These are phyloP conservation scores for Aspergillus fischeri DNA, from an alignment of 2,329 filamentous ascomycete genomes.

Conservation along the genomic window DNA sequence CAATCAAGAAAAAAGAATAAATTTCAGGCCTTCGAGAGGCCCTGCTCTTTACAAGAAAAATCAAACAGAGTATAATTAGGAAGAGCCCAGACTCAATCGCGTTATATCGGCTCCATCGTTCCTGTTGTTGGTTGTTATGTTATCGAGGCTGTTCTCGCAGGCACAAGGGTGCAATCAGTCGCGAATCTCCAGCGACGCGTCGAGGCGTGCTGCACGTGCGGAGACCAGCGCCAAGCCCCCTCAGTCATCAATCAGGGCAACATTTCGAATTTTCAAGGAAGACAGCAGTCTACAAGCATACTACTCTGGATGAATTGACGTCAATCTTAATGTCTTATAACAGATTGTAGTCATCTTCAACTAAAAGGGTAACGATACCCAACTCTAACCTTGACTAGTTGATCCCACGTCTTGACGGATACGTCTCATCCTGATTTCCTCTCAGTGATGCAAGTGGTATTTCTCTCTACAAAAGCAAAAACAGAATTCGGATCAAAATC, in stretches of 20 bases:
- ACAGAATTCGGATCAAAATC: neutral
- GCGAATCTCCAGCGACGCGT: conserved; percentile 19
- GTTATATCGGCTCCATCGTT: conserved; percentile 1
- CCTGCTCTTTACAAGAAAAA: conserved; percentile 11
- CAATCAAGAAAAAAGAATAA: neutral
- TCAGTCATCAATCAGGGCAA: neutral
- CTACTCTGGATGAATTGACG: neutral
- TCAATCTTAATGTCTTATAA: neutral
- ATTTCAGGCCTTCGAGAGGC: conserved; percentile 11
- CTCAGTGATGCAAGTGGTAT: too few species aligned
- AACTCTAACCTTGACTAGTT: too few species aligned
- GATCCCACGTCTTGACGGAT: too few species aligned
- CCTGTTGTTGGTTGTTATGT: neutral
- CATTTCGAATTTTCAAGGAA: neutral
- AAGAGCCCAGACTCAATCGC: neutral
- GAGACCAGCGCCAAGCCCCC: conserved; percentile 12
- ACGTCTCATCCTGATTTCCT: too few species aligned
- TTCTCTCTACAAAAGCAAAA: too few species aligned
- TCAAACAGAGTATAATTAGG: conserved; percentile 3
- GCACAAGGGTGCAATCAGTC: conserved; percentile 7
- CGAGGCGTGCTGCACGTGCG: conserved; percentile 16
- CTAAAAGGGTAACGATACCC: neutral
- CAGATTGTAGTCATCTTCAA: too few species aligned
- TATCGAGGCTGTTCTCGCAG: neutral
- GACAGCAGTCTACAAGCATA: neutral